Evolutionary conservation across 176 grass and related monocot genomes (phyloP), one percentile per base, ranked within the genome.

Genomic region (Rhynchospora tenuis): DNA sequence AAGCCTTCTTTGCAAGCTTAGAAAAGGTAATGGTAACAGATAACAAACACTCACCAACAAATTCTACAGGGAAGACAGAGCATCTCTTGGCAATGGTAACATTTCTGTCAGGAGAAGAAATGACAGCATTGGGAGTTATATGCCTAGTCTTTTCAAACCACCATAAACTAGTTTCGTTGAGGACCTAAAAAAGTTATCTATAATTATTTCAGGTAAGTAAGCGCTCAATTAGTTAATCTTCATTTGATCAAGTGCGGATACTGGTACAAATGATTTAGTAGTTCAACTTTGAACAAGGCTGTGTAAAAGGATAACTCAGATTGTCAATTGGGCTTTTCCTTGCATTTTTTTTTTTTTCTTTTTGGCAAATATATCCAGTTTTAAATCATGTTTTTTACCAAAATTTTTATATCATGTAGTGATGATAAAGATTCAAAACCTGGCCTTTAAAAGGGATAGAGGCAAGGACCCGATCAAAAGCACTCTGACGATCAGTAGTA

Each of bases 391-490:
- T 0, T 52, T 74, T 20, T 26, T 51, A 24, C 3, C 9, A 28
- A 54, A 52, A 0, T 73, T 74, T 63, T 64, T 2, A 81, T 9
- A 65, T 42, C 2, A 65, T 64, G 48, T 47, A 65, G 0, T 62
- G 17, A 65, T 15, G 38, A 19, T 24, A 82, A 61, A 82, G 4
- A 12, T 16, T 76, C 10, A 82, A 85, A 68, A 99, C 96, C 96
- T 95, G 96, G 57, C 96, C 96, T 91, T 95, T 99, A 55, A 99
- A 99, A 20, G 96, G 96, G 65, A 99, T 93, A 52, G 93, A 99
- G 59, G 96, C 93, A 29, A 99, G 88, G 38, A 95, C 83, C 28
- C 96, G 91, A 78, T 99, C 96, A 82, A 99, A 95, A 3, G 96
- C 93, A 83, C 96, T 99, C 84, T 99, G 96, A 44, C 96, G 82